Base-by-base conservation (phyloP, 306 rosid species). In the Prosopis cineraria region DNA sequence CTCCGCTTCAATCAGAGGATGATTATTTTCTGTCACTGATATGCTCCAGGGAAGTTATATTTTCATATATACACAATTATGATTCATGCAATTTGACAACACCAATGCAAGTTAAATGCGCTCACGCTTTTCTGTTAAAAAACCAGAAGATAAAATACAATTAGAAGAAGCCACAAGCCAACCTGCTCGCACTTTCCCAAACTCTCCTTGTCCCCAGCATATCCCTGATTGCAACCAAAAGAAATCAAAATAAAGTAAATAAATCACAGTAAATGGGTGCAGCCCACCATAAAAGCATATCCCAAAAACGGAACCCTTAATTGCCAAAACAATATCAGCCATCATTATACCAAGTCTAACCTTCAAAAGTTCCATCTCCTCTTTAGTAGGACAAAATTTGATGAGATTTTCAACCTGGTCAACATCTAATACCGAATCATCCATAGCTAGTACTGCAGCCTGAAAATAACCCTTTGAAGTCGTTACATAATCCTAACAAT, bases 111-210 rank as follows among this genome's bases (percentile, higher is more conserved):
- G 70, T 58, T 82, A 43, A 76, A 80, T 56, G 76, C 43, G 24
- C 55, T 30, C 43, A 58, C 40, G 48, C 68, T 22, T 70, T 50
- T 73, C 75, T 33, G 37, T 55, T n/a, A 52, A 70, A 47, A 47
- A 70, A 73, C 14, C 53, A 76, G 27, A 40, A 81, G 50, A 64
- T 27, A 68, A 37, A 67, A 73, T 55, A 72, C 45, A 68, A 72
- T 47, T 56, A 77, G 76, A 70, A 78, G 39, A 77, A 84, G 70
- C 36, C 55, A 81, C 75, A 74, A 45, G 55, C 85, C 56, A 67
- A 95, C 98, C 98, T 91, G 92, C 87, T 95, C 97, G 59, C 98
- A 95, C 86, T 86, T 95, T 40, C 98, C 97, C 72, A 95, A 87
- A 44, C 37, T 85, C 67, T 92, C 97, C 91, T 74, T 90, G 86